A percentile compares a stretch with the other conserved stretches of the same genome.
phyloP scores from a whole-genome alignment of 2,329 filamentous ascomycete species.

The Aureobasidium sp. region DNA sequence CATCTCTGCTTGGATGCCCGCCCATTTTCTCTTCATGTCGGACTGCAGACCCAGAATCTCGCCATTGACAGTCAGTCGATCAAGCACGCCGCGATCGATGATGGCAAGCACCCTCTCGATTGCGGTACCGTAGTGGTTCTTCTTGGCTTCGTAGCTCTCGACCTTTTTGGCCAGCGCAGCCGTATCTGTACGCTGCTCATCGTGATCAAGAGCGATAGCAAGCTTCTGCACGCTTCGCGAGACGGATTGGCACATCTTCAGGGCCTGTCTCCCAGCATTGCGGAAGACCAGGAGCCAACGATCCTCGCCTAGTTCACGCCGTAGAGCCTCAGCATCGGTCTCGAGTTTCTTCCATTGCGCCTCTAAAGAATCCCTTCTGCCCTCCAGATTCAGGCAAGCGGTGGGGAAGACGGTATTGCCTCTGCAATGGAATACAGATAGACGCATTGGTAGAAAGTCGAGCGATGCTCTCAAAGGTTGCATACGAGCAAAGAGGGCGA shows the following conservation, averaged over 20 bases:
- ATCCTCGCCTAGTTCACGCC: constrained; percentile 94
- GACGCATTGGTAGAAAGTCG: constrained; percentile 95
- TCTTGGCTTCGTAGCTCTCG: constrained; percentile 95
- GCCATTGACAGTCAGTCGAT: constrained; percentile 96
- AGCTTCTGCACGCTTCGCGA: constrained; percentile 88
- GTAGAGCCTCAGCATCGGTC: constrained; percentile 87
- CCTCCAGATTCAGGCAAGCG: constrained; percentile 89
- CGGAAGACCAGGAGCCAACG: constrained; percentile 97
- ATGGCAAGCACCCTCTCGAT: constrained; percentile 93
- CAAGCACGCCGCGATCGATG: constrained; percentile 95
- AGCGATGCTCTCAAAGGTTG: constrained; percentile 93
- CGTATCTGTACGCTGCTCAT: constrained; percentile 77
- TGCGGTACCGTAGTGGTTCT: constrained; percentile 91
- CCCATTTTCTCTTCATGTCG: constrained; percentile 88
- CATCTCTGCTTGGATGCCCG: constrained; percentile 79
- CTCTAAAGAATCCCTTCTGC: constrained; percentile 78
- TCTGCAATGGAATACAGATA: constrained; percentile 85
- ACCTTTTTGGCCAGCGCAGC: constrained; percentile 81
- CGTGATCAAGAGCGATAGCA: constrained; percentile 79
- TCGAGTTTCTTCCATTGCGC: constrained; percentile 90
- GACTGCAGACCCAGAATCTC: constrained; percentile 89
- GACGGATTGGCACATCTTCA: constrained; percentile 98
- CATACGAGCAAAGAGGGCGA: constrained; percentile 95
- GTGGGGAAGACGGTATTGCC: constrained; percentile 86
- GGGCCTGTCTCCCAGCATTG: constrained; percentile 89